Base-by-base conservation (phyloP, 73 alveolate species). In the Stentor coeruleus region DNA sequence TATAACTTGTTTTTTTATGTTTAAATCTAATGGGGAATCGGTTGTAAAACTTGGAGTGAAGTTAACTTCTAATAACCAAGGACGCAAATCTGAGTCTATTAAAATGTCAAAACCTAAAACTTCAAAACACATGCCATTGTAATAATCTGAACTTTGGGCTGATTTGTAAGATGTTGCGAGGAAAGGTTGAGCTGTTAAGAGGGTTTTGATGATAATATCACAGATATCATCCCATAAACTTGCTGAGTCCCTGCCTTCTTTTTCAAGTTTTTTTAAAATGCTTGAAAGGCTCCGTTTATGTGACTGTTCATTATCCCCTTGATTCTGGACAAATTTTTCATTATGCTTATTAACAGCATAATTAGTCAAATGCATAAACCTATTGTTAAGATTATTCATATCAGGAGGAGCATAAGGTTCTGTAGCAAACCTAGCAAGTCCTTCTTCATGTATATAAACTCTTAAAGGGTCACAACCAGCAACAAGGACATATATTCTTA, bases 31-130 rank as follows among this genome's bases (percentile, higher is more conserved):
- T 37, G 82, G 86, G 11, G 87, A 73, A 38, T 88, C 94, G 30
- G 85, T 77, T 55, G 87, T 82, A 35, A 89, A 85, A 86, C 91
- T 89, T 3, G 95, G 92, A 58, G 88, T 82, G 15, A 59, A 74
- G 82, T 89, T 89, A 37, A 87, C 84, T 55, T 89, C 95, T 79
- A 89, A 84, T 28, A 89, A 40, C 95, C 95, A 89, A 38, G 92
- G 91, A 42, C 86, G 85, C 58, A 85, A 76, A 76, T 89, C 82
- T 15, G 81, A 86, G 77, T 89, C 95, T 3, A 89, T 81, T 74
- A 89, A 85, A 59, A 89, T 85, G 77, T 89, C 95, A 75, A 81
- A 89, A 1, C 92, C 95, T 31, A 85, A 85, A 39, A 91, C 83
- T 82, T 91, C 89, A 86, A 91, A 91, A 74, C 94, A 91, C 82